These are phyloP conservation scores for Mycena latifolia DNA, from an alignment of 768 basidiomycete genomes.

Conservation along the genomic window DNA sequence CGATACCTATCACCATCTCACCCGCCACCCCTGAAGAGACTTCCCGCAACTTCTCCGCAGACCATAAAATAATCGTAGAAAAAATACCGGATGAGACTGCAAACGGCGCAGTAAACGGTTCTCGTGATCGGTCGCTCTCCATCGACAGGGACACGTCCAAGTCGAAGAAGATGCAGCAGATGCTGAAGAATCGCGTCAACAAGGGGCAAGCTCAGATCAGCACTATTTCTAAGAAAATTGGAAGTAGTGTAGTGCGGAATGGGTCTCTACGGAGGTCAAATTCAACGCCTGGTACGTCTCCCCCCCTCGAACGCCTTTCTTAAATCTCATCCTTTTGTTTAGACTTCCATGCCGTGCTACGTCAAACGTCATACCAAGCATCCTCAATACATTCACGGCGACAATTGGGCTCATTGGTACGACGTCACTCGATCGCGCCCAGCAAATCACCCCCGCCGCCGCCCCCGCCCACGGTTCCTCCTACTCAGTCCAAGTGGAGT, in stretches of 20 bases:
- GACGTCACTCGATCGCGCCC: slow-evolving; percentile 47
- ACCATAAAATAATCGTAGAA: slow-evolving; percentile 20
- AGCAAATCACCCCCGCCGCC: slow-evolving; percentile 59
- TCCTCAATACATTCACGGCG: slow-evolving; percentile 88
- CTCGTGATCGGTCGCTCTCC: slow-evolving; percentile 53
- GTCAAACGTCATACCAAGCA: slow-evolving; percentile 74
- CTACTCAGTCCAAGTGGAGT: slow-evolving; percentile 51
- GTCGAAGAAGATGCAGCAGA: slow-evolving; percentile 82
- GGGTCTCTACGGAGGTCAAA: slow-evolving; percentile 68
- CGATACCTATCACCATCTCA: slow-evolving; percentile 69
- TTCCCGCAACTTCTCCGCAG: slow-evolving; percentile 25
- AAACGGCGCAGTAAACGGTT: slow-evolving; percentile 21
- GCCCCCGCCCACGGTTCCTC: slow-evolving; percentile 51
- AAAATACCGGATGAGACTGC: slow-evolving; percentile 27
- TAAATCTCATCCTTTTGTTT: slow-evolving; percentile 10
- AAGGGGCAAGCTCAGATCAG: slow-evolving; percentile 80
- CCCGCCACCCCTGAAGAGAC: slow-evolving; percentile 68
- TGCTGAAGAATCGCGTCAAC: slow-evolving; percentile 80
- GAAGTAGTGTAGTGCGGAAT: slow-evolving; percentile 72
- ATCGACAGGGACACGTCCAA: slow-evolving; percentile 63
- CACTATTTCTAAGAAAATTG: slow-evolving; percentile 83
- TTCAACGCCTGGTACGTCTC: slow-evolving; percentile 75
- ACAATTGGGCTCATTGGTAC: slow-evolving; percentile 62
- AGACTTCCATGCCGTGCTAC: slow-evolving; percentile 81
- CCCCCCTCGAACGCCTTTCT: neutral